These are phyloP conservation scores for Amauroascus verrucosus DNA, from an alignment of 2,329 filamentous ascomycete species.

Conservation along the genomic window DNA sequence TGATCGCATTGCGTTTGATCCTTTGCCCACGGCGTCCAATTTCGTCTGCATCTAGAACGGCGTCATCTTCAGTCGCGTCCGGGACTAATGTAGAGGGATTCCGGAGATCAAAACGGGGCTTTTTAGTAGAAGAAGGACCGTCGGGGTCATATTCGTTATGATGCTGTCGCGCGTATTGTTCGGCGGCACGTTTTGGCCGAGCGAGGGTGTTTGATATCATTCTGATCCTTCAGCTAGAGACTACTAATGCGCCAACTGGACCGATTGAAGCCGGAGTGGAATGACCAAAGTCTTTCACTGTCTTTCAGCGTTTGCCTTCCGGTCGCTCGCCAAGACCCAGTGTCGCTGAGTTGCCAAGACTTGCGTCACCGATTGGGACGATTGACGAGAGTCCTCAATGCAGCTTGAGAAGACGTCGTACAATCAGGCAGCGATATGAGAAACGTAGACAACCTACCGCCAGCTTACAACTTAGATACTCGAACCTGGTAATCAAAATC, in stretches of 20 bases:
- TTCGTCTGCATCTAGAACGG: constrained; percentile 79
- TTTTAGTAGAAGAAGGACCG: constrained; percentile 51
- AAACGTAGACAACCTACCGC: too few relatives aligned
- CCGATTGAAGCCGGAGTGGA: background rate
- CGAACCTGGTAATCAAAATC: too few relatives aligned
- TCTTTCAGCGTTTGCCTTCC: background rate
- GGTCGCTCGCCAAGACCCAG: background rate
- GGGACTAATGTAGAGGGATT: constrained; percentile 88
- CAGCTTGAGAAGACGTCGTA: background rate
- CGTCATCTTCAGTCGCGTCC: constrained; percentile 59
- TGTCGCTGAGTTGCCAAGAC: constrained; percentile 15
- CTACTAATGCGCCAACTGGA: background rate
- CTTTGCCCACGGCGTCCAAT: constrained; percentile 63
- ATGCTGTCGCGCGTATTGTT: constrained; percentile 64
- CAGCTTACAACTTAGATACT: too few relatives aligned
- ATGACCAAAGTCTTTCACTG: too few relatives aligned
- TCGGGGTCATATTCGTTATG: constrained; percentile 29
- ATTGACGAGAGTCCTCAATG: too few relatives aligned
- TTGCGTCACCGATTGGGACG: constrained; percentile 28
- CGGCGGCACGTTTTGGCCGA: constrained; percentile 71
- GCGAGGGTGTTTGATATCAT: constrained; percentile 49
- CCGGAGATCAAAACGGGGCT: constrained; percentile 84
- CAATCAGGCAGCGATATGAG: background rate
- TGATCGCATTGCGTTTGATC: constrained; percentile 86
- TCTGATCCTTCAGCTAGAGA: constrained; percentile 31